These are phyloP conservation scores for Annulohypoxylon maeteangense DNA, from an alignment of 495 filamentous ascomycete genomes.

Conservation along the genomic window DNA sequence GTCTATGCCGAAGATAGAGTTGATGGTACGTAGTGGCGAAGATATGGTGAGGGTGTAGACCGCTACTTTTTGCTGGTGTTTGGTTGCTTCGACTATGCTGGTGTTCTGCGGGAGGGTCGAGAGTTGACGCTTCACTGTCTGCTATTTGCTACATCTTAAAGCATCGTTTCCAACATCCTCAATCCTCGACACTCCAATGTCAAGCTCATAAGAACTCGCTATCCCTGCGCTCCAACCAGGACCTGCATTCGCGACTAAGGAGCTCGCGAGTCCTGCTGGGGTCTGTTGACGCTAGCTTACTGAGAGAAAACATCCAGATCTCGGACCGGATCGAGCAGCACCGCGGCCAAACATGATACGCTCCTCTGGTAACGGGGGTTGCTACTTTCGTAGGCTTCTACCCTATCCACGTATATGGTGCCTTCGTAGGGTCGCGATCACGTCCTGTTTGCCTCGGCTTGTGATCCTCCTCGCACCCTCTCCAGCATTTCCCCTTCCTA, in stretches of 20 bases:
- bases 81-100: slow-evolving; percentile 52
- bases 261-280: slow-evolving; percentile 45
- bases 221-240: slow-evolving; percentile 32
- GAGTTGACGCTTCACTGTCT: slow-evolving; percentile 5
- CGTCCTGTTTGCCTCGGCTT: slow-evolving; percentile 24
- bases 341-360: slow-evolving; percentile 10
- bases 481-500: slow-evolving; percentile 41
- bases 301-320: slow-evolving; percentile 28
- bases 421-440: slow-evolving; percentile 35
- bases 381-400: slow-evolving; percentile 24
- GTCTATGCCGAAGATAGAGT: slow-evolving; percentile 71
- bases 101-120: slow-evolving; percentile 38
- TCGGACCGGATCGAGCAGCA: slow-evolving; percentile 2
- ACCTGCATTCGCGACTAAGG: slow-evolving; percentile 42
- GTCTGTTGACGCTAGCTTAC: slow-evolving; percentile 42
- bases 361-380: slow-evolving; percentile 19
- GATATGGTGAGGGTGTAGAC: slow-evolving; percentile 72
- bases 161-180: slow-evolving; percentile 44
- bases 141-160: slow-evolving; percentile 25
- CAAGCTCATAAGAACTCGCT: slow-evolving; percentile 33
- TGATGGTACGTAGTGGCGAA: slow-evolving; percentile 72
- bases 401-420: slow-evolving; percentile 35
- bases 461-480: slow-evolving; percentile 3
- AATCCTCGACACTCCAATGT: slow-evolving; percentile 37
- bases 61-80: slow-evolving; percentile 59